Evolutionary conservation across 2,329 filamentous ascomycete species (phyloP).

Genomic region (Ophiostoma tasmaniense): DNA sequence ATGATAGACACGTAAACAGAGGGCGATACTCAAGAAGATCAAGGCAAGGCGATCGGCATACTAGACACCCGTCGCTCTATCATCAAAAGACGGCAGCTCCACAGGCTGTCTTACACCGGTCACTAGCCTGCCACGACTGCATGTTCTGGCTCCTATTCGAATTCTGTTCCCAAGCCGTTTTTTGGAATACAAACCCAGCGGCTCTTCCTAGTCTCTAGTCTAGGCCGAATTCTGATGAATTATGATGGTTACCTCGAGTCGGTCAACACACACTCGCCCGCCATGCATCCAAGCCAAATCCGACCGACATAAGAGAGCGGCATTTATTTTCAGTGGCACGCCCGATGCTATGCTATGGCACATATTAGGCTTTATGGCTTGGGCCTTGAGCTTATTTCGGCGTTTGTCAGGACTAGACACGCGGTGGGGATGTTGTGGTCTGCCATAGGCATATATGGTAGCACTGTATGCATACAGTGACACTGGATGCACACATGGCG

Average conservation of each 20-base stretch:
- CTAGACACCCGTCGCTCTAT: neutral
- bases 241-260: constrained; percentile 17
- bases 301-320: neutral
- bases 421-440: neutral
- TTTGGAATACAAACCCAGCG: neutral
- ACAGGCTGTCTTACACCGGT: constrained; percentile 13
- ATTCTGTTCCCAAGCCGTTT: neutral
- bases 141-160: neutral
- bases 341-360: neutral
- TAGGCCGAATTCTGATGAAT: constrained; percentile 7
- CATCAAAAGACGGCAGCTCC: neutral
- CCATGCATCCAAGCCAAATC: neutral
- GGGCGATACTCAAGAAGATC: neutral
- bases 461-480: neutral
- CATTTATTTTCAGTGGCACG: neutral
- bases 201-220: neutral
- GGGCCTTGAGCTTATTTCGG: neutral
- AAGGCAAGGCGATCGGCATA: constrained; percentile 1
- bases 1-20: neutral
- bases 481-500: neutral
- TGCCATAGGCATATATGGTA: neutral
- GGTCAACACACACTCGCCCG: constrained; percentile 12
- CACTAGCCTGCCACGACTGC: constrained; percentile 9
- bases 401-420: neutral
- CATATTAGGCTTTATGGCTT: neutral